These are phyloP conservation scores for Clonostachys rosea DNA, from an alignment of 2,329 filamentous ascomycete species.

Conservation along the genomic window DNA sequence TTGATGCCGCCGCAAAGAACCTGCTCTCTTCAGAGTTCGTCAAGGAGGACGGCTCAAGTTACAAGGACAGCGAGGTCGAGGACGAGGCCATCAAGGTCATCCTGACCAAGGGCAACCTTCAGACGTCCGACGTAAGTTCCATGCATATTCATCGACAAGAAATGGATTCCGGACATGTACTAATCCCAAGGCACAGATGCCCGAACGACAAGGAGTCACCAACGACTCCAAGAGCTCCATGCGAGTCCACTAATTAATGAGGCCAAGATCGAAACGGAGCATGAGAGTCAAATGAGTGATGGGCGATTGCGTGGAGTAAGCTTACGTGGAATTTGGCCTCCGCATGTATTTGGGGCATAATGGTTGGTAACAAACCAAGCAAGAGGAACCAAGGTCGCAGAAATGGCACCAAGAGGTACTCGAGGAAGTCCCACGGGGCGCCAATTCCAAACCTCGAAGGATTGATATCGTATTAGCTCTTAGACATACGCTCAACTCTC, in stretches of 20 bases:
- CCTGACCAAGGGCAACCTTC: constrained; percentile 67
- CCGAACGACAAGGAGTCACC: constrained; percentile 44
- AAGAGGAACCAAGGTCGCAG: no score
- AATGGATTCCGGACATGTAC: not conserved
- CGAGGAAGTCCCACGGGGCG: no score
- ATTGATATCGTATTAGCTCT: no score
- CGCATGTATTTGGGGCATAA: no score
- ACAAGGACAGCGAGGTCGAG: constrained; percentile 62
- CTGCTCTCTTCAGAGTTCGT: constrained; percentile 77
- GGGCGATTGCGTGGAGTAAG: no score
- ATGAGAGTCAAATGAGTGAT: no score
- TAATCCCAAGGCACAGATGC: constrained; percentile 32
- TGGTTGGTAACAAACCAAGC: no score
- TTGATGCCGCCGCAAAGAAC: constrained; percentile 71
- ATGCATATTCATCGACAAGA: not conserved
- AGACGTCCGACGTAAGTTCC: constrained; percentile 49
- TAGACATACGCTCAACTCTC: no score
- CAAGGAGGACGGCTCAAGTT: not conserved
- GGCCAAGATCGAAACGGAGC: no score
- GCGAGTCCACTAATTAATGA: constrained; percentile 34
- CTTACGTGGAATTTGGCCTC: no score
- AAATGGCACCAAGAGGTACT: no score
- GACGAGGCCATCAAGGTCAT: constrained; percentile 83
- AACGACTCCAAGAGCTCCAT: constrained; percentile 46
- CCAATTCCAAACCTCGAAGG: no score